phyloP scores from a whole-genome alignment of 192 early-diverging fungal species.

The Rhizophlyctis rosea region DNA sequence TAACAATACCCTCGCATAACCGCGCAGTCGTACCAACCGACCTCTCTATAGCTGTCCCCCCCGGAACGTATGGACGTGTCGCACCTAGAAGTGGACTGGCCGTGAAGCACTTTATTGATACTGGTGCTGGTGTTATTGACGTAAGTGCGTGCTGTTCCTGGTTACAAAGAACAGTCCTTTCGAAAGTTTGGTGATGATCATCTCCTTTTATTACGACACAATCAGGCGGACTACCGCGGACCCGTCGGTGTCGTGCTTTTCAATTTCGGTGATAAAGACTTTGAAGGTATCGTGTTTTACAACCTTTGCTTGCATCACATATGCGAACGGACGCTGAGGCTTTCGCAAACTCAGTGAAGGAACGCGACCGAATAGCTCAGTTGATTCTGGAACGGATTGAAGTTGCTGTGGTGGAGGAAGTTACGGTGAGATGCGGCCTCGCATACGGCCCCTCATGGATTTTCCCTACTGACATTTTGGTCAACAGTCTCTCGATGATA shows the following conservation, averaged over 20 bases:
- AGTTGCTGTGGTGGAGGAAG: conserved; percentile 75
- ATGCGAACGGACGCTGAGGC: conserved; percentile 12
- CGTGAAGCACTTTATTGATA: conserved; percentile 84
- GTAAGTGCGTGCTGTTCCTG: conserved; percentile 5
- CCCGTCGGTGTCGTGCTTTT: conserved; percentile 83
- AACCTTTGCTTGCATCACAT: background rate
- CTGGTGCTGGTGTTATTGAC: conserved; percentile 90
- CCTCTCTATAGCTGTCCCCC: conserved; percentile 78
- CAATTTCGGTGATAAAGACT: conserved; percentile 77
- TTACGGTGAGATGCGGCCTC: conserved; percentile 47
- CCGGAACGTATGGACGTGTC: conserved; percentile 90
- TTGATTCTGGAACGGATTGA: conserved; percentile 84
- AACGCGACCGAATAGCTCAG: conserved; percentile 95
- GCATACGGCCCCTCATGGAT: background rate
- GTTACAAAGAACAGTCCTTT: background rate
- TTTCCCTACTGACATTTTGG: background rate
- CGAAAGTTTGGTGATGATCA: no score
- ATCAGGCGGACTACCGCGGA: conserved; percentile 79
- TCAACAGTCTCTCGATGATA: conserved; percentile 36
- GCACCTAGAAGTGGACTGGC: conserved; percentile 92
- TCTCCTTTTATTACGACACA: background rate
- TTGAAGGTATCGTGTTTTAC: conserved; percentile 36
- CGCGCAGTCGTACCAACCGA: conserved; percentile 83
- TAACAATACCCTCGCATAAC: conserved; percentile 66
- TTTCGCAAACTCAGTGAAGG: conserved; percentile 50